Conservation (phyloP, 2,329 filamentous ascomycete species). For the Fusarium papillatum region DNA sequence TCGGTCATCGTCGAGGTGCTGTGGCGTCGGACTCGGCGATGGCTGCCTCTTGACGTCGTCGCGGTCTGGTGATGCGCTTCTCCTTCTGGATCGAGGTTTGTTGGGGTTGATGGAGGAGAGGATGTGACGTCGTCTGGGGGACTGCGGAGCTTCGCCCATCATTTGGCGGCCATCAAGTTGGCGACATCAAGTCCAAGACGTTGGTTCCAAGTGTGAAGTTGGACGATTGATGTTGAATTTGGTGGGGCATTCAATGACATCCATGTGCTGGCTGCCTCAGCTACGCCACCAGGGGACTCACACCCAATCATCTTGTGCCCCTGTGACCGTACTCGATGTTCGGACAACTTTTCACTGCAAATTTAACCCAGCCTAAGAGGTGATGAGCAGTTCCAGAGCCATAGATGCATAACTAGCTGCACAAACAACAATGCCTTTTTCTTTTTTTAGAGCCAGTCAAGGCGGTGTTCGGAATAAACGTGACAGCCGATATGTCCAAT, state of each 20-base stretch:
- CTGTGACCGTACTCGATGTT: no score
- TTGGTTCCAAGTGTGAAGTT: slow-evolving; percentile 2
- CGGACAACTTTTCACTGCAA: neutral
- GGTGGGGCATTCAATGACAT: neutral
- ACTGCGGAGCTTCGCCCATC: slow-evolving; percentile 51
- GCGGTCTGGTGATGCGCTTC: slow-evolving; percentile 24
- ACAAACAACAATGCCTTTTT: neutral
- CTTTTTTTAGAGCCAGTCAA: neutral
- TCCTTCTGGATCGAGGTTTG: slow-evolving; percentile 13
- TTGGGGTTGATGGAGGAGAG: slow-evolving; percentile 61
- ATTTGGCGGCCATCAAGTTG: slow-evolving; percentile 40
- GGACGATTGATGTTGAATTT: slow-evolving; percentile 3
- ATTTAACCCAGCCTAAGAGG: neutral
- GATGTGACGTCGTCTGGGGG: slow-evolving; percentile 61
- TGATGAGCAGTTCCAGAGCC: neutral
- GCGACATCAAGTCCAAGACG: slow-evolving; percentile 18
- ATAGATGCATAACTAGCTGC: neutral
- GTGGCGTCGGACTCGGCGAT: slow-evolving; percentile 13
- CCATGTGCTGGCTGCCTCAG: neutral
- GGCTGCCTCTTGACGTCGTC: slow-evolving; percentile 17
- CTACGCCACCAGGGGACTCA: neutral
- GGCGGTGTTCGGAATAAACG: no score
- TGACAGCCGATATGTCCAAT: no score
- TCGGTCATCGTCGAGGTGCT: slow-evolving; percentile 11
- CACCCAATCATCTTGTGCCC: neutral